These are phyloP conservation scores for Verticillium tricorpus DNA, from an alignment of 2,329 filamentous ascomycete genomes.

Conservation along the genomic window DNA sequence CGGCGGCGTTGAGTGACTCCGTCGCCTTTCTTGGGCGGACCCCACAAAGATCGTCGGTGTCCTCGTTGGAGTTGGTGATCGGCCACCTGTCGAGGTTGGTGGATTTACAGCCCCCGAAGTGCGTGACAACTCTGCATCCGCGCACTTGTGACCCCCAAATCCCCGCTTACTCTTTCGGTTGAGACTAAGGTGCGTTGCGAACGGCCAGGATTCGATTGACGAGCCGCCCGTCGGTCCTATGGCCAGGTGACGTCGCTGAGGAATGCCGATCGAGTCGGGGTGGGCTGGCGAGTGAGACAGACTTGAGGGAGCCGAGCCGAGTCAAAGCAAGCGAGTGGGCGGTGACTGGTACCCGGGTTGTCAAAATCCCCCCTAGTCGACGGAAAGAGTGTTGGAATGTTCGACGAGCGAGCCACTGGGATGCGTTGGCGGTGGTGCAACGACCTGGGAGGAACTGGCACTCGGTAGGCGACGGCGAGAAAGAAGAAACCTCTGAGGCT, in stretches of 20 bases:
- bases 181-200: neutral
- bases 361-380: neutral
- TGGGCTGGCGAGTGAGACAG: neutral
- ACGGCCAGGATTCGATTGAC: neutral
- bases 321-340: neutral
- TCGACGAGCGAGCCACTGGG: neutral
- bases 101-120: neutral
- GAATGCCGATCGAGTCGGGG: neutral
- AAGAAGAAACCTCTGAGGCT: neutral
- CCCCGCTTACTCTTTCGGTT: neutral
- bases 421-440: neutral
- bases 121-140: neutral
- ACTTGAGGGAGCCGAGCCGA: neutral
- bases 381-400: neutral
- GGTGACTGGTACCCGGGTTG: neutral
- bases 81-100: neutral
- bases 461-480: neutral
- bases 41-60: neutral
- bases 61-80: neutral
- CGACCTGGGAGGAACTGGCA: neutral
- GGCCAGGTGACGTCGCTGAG: neutral
- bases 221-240: neutral
- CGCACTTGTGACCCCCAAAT: neutral
- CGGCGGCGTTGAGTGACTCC: neutral
- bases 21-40: neutral